Conservation (phyloP, 2,329 filamentous ascomycete genomes). For the Pyrenochaeta sp. region DNA sequence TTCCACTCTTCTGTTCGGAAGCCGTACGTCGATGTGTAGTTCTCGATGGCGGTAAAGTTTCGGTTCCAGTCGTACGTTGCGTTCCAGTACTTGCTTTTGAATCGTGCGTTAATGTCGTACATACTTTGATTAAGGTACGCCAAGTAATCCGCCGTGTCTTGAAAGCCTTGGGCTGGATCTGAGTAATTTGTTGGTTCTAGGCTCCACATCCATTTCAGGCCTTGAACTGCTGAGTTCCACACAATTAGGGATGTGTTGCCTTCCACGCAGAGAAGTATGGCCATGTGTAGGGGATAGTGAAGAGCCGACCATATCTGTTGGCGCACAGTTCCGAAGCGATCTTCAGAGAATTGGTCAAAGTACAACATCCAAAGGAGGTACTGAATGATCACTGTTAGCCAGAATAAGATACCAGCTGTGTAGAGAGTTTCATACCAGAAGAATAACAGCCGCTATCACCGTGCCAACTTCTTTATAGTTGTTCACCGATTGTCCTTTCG, state of each 20-base stretch:
- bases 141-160: conserved; percentile 10
- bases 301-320: conserved; percentile 64
- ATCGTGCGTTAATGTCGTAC: conserved; percentile 23
- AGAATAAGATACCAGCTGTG: neutral
- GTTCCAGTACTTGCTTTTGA: conserved; percentile 27
- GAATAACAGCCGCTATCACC: conserved; percentile 24
- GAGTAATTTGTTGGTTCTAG: conserved; percentile 18
- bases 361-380: conserved; percentile 68
- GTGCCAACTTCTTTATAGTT: conserved; percentile 29
- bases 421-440: conserved; percentile 13
- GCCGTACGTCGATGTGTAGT: conserved; percentile 24
- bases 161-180: conserved; percentile 22
- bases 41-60: conserved; percentile 32
- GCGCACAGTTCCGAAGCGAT: conserved; percentile 57
- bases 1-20: conserved; percentile 29
- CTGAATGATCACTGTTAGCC: conserved; percentile 8
- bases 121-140: conserved; percentile 29
- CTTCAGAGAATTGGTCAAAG: conserved; percentile 60
- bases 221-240: conserved; percentile 34
- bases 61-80: conserved; percentile 26
- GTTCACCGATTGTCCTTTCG: conserved; percentile 25
- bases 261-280: conserved; percentile 67
- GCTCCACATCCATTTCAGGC: conserved; percentile 27
- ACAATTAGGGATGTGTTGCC: conserved; percentile 49
- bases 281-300: conserved; percentile 68